Percentiles rank a stretch among this genome's conserved stretches.
phyloP scores from a whole-genome alignment of 1,284 basidiomycete genomes.

The Boletus albobrunnescens region DNA sequence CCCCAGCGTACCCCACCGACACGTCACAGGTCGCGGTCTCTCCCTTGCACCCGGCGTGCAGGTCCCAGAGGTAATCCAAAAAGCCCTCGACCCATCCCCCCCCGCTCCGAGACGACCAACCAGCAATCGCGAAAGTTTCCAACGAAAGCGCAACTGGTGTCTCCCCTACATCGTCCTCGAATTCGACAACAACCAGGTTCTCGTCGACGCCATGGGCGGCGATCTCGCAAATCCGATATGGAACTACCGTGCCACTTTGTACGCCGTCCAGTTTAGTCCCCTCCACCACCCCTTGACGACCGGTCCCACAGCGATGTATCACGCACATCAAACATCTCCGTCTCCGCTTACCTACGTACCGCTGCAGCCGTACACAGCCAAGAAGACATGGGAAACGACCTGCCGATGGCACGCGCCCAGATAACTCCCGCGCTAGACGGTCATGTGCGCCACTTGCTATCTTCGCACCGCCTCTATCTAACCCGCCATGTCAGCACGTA shows the following conservation, averaged over 20 bases:
- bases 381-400: slow-evolving; percentile 76
- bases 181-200: slow-evolving; percentile 99
- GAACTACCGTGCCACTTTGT: slow-evolving; percentile 98
- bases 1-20: background rate
- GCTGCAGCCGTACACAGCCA: slow-evolving; percentile 45
- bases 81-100: slow-evolving; percentile 62
- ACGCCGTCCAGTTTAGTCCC: slow-evolving; percentile 31
- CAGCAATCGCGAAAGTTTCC: slow-evolving; percentile 81
- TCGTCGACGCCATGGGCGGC: slow-evolving; percentile 93
- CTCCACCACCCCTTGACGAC: slow-evolving; percentile 6
- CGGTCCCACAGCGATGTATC: slow-evolving; percentile 66
- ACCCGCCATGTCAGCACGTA: slow-evolving; percentile 47
- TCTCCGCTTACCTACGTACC: slow-evolving; percentile 84
- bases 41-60: slow-evolving; percentile 68
- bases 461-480: slow-evolving; percentile 3
- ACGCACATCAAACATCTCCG: slow-evolving; percentile 83
- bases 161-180: slow-evolving; percentile 95
- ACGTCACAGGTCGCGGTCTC: slow-evolving; percentile 61
- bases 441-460: slow-evolving; percentile 44
- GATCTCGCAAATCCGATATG: slow-evolving; percentile 83
- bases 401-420: slow-evolving; percentile 89
- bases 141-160: slow-evolving; percentile 92
- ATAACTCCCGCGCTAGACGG: slow-evolving; percentile 85
- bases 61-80: slow-evolving; percentile 84
- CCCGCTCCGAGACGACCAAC: slow-evolving; percentile 51